Percentiles rank a stretch among this genome's conserved stretches.
Evolutionary conservation across 352 stramenopile genomes (phyloP).

Genomic region (Phytophthora colocasiae): DNA sequence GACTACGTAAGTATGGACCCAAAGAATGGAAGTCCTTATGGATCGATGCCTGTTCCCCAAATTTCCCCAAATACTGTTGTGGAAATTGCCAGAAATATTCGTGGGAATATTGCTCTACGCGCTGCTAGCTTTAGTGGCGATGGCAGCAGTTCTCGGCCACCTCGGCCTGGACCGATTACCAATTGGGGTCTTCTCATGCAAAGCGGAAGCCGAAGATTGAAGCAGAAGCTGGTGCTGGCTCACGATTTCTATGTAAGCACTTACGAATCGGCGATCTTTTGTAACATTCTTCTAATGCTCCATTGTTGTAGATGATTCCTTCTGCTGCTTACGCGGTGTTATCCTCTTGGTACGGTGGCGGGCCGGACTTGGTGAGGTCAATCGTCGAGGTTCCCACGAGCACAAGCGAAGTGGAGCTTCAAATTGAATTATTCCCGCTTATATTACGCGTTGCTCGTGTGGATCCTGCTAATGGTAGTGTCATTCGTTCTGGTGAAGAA

Average conservation of each 20-base stretch:
- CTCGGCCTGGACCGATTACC: conserved; percentile 73
- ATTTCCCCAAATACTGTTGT: conserved; percentile 53
- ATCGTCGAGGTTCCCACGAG: conserved; percentile 54
- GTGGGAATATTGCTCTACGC: conserved; percentile 34
- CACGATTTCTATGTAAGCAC: conserved; percentile 82
- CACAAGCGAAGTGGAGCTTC: conserved; percentile 32
- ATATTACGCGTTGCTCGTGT: conserved; percentile 82
- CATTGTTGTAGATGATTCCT: conserved; percentile 63
- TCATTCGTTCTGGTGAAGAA: conserved; percentile 86
- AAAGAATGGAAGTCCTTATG: conserved; percentile 68
- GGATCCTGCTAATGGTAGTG: conserved; percentile 66
- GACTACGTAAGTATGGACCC: conserved; percentile 72
- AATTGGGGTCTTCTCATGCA: conserved; percentile 84
- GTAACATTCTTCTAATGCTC: conserved; percentile 4
- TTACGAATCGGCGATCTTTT: neutral
- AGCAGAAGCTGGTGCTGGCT: conserved; percentile 73
- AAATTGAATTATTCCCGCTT: conserved; percentile 84
- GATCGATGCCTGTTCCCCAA: conserved; percentile 58
- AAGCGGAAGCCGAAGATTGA: conserved; percentile 77
- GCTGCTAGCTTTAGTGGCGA: conserved; percentile 29
- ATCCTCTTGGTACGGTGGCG: conserved; percentile 83
- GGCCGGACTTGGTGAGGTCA: conserved; percentile 66
- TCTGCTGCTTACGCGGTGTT: conserved; percentile 69
- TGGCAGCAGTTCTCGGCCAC: conserved; percentile 17
- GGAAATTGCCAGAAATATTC: conserved; percentile 40